Evolutionary conservation across 306 rosid species (phyloP).

Genomic region (Betula pendula): DNA sequence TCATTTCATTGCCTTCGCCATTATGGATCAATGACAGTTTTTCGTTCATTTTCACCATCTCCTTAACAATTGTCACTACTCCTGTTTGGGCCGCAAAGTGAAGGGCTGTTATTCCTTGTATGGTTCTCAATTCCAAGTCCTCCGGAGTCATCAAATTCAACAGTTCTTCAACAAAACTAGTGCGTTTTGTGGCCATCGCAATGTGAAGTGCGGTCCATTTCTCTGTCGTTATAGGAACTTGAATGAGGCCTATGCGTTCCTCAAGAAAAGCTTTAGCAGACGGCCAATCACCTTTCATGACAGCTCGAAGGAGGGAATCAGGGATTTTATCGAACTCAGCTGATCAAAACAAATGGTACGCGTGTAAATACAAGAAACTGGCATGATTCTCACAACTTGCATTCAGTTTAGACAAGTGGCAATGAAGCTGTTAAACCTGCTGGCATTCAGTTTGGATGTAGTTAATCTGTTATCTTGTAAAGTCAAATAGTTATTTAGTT

Average conservation of each 20-base stretch:
- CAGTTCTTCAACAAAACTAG: not conserved
- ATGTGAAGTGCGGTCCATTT: not conserved
- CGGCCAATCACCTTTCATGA: not conserved
- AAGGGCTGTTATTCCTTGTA: not conserved
- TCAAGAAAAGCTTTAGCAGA: not conserved
- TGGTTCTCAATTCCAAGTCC: not conserved
- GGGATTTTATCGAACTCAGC: not conserved
- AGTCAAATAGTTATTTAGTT: too few relatives aligned
- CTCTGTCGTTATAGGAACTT: not conserved
- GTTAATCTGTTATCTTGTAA: too few relatives aligned
- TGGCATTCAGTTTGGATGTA: too few relatives aligned
- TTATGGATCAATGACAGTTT: not conserved
- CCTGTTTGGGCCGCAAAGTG: not conserved
- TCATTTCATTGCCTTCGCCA: not conserved
- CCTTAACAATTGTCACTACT: not conserved
- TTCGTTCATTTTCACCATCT: not conserved
- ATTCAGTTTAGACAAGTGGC: too few relatives aligned
- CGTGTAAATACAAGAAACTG: too few relatives aligned
- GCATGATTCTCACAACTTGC: too few relatives aligned
- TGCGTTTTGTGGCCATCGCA: not conserved
- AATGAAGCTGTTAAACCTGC: too few relatives aligned
- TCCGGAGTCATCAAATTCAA: rapidly evolving
- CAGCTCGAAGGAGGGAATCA: not conserved
- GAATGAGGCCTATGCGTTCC: not conserved
- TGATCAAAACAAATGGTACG: too few relatives aligned